Conservation (phyloP, 1,139 yeast genomes). For the Blastobotrys persicus region DNA sequence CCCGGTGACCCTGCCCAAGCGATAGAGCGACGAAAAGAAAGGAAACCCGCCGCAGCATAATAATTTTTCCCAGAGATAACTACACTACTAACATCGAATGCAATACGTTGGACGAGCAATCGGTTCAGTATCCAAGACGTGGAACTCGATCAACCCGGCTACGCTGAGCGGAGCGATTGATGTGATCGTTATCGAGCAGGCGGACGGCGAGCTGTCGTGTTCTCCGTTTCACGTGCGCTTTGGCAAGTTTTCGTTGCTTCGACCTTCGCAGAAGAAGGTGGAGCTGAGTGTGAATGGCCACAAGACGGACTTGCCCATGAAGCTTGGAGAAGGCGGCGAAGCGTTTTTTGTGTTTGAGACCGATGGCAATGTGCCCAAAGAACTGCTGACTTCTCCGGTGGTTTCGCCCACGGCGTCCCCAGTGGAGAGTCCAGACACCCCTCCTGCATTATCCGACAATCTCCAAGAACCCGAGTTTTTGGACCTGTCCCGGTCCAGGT, state of each 20-base stretch:
- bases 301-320: slow-evolving; percentile 86
- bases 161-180: slow-evolving; percentile 97
- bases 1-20: too few relatives aligned
- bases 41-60: not conserved
- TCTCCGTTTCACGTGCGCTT: slow-evolving; percentile 97
- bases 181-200: slow-evolving; percentile 92
- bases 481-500: slow-evolving; percentile 37
- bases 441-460: slow-evolving; percentile 12
- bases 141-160: slow-evolving; percentile 96
- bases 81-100: slow-evolving; percentile 44
- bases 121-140: slow-evolving; percentile 90
- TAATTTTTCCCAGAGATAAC: not conserved
- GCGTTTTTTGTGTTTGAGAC: slow-evolving; percentile 97
- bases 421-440: slow-evolving; percentile 43
- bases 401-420: slow-evolving; percentile 73
- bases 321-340: slow-evolving; percentile 96
- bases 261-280: slow-evolving; percentile 96
- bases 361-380: slow-evolving; percentile 64
- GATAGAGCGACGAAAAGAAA: not conserved
- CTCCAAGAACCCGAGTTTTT: slow-evolving; percentile 58
- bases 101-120: slow-evolving; percentile 96
- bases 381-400: slow-evolving; percentile 88
- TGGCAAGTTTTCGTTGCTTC: slow-evolving; percentile 86
- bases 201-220: slow-evolving; percentile 75
- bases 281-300: slow-evolving; percentile 82